Evolutionary conservation across 495 filamentous ascomycete genomes (phyloP), one percentile per base, ranked within the genome.

Genomic region (Aspergillus conjunctus): DNA sequence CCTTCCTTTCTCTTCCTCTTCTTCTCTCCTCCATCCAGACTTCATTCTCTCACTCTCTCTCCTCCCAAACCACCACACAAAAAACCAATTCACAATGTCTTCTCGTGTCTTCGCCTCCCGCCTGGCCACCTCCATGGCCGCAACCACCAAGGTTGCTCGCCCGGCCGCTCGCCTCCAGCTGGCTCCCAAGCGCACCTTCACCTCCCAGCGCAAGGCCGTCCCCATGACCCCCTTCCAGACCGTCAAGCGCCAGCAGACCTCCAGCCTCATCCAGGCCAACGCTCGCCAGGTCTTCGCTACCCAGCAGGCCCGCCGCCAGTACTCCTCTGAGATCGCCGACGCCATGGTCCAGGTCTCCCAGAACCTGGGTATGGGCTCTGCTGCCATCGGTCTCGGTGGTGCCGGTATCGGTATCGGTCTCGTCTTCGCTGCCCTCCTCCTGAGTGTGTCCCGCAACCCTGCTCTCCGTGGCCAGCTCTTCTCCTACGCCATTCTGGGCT

Each of bases 341-440:
- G 89, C 89, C 81, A 88, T 93, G 85, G 88, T 92, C 69, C 86
- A 89, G 80, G 88, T 90, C 77, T 91, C 89, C 76, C 87, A 91
- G 84, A 92, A 91, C 85, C 76, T 91, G 66, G 90, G 90, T 83
- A 91, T 91, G 83, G 90, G 90, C 79, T 83, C 86, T 59, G 90
- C 90, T 60, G 89, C 91, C 79, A 90, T 94, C 75, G 91, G 91
- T 87, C 88, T 94, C 68, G 88, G 87, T 74, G 90, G 90, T 86
- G 90, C 90, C 74, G 90, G 89, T 91, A 88, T 91, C 81, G 90
- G 91, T 89, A 92, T 93, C 81, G 90, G 90, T 83, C 84, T 90
- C 75, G 91, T 94, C 75, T 94, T 94, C 86, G 89, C 86, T 70
- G 84, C 89, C 68, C 88, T 94, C 76, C 84, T 94, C 71, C 84